Percentiles rank a stretch among this genome's conserved stretches.
These are phyloP conservation scores for Ogataea nakhonphanomensis DNA, from an alignment of 805 yeast species.

Conservation along the genomic window DNA sequence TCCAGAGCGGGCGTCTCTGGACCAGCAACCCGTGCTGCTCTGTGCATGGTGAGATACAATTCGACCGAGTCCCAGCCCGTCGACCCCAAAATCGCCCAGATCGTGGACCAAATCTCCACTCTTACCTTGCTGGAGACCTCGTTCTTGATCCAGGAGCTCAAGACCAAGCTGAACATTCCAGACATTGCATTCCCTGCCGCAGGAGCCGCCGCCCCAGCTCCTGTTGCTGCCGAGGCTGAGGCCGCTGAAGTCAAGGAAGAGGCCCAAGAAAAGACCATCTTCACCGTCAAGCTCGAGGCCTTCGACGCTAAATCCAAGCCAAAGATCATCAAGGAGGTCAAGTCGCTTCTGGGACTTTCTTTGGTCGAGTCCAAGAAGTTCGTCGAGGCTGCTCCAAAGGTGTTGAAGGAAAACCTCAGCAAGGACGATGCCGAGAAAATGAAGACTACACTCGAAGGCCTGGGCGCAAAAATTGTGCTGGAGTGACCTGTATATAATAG, in stretches of 20 bases:
- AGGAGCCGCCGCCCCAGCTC: conserved; percentile 58
- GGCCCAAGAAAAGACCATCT: conserved; percentile 88
- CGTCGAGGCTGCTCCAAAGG: conserved; percentile 96
- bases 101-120: conserved; percentile 87
- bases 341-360: conserved; percentile 83
- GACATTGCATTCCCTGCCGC: conserved; percentile 84
- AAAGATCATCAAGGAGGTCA: conserved; percentile 96
- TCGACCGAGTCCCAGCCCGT: conserved; percentile 51
- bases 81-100: conserved; percentile 81
- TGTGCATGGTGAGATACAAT: conserved; percentile 53
- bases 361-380: conserved; percentile 96
- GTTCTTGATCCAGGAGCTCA: conserved; percentile 74
- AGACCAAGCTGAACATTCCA: conserved; percentile 82
- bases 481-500: conserved; percentile 47
- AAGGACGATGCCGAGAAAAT: conserved; percentile 98
- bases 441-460: conserved; percentile 84
- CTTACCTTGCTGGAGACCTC: conserved; percentile 93
- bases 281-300: conserved; percentile 85
- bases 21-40: conserved; percentile 40
- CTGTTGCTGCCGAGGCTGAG: conserved; percentile 67
- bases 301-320: conserved; percentile 96
- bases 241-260: conserved; percentile 73
- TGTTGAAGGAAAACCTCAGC: conserved; percentile 89
- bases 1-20: neutral
- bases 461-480: conserved; percentile 89